These are phyloP conservation scores for Trichoderma aggressivum DNA, from an alignment of 2,329 filamentous ascomycete genomes.

Conservation along the genomic window DNA sequence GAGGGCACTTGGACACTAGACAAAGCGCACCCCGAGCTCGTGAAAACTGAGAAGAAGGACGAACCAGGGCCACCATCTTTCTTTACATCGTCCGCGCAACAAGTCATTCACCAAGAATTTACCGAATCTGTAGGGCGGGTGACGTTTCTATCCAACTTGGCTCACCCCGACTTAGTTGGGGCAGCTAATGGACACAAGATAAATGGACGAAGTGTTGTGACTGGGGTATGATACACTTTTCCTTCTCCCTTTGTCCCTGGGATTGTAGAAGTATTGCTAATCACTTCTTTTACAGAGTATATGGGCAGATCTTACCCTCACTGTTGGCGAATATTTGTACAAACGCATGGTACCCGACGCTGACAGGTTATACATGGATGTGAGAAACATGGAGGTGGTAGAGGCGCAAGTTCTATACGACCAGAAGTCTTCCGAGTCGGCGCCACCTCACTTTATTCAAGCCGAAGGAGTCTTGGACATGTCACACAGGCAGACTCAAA, in stretches of 20 bases:
- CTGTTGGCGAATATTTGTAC: neutral
- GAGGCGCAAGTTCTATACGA: neutral
- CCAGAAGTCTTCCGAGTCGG: neutral
- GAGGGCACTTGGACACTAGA: slow-evolving; percentile 57
- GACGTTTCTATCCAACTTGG: neutral
- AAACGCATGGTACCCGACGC: neutral
- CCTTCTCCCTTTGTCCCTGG: accelerated
- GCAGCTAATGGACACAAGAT: neutral
- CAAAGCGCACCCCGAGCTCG: slow-evolving; percentile 42
- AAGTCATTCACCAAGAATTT: neutral
- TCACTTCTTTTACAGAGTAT: neutral
- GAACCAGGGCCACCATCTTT: neutral
- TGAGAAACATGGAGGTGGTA: neutral
- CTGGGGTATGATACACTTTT: neutral
- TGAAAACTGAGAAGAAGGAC: slow-evolving; percentile 20
- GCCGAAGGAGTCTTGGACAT: neutral
- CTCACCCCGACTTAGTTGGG: neutral
- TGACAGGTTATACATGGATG: neutral
- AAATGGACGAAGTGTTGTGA: neutral
- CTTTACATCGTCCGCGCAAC: neutral
- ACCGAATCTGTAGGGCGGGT: neutral
- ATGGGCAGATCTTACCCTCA: neutral
- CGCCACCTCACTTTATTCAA: neutral
- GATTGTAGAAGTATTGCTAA: neutral
- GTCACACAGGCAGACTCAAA: neutral